phyloP scores from a whole-genome alignment of 495 filamentous ascomycete genomes.

The Chaetomium tenue region DNA sequence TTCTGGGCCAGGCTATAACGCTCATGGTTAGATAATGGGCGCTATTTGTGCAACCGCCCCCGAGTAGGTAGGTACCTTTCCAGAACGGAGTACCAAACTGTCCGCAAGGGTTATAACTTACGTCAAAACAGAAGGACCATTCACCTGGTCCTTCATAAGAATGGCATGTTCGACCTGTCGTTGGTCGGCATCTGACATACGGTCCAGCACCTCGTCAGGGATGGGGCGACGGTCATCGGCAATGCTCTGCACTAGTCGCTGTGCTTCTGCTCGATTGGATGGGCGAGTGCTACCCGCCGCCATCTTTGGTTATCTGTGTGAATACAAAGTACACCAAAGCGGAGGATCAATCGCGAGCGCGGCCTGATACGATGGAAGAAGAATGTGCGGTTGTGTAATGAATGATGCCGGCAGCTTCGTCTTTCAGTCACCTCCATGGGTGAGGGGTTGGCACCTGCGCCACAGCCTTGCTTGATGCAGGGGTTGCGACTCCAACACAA shows the following conservation, averaged over 20 bases:
- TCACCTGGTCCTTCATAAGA: background rate
- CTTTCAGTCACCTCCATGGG: background rate
- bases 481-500: background rate
- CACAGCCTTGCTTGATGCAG: background rate
- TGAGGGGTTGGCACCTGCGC: background rate
- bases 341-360: background rate
- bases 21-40: background rate
- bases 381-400: background rate
- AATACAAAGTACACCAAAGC: background rate
- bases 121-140: background rate
- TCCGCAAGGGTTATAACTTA: background rate
- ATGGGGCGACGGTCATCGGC: background rate
- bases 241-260: slow-evolving; percentile 4
- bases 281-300: background rate
- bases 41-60: background rate
- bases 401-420: background rate
- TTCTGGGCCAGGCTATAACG: slow-evolving; percentile 37
- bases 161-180: background rate
- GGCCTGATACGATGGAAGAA: background rate
- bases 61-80: too few relatives aligned
- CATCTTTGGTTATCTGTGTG: background rate
- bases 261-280: background rate
- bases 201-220: slow-evolving; percentile 1
- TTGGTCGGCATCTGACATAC: slow-evolving; percentile 5
- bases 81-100: too few relatives aligned